Conservation (phyloP, 768 basidiomycete genomes). For the Clavulina sp. region DNA sequence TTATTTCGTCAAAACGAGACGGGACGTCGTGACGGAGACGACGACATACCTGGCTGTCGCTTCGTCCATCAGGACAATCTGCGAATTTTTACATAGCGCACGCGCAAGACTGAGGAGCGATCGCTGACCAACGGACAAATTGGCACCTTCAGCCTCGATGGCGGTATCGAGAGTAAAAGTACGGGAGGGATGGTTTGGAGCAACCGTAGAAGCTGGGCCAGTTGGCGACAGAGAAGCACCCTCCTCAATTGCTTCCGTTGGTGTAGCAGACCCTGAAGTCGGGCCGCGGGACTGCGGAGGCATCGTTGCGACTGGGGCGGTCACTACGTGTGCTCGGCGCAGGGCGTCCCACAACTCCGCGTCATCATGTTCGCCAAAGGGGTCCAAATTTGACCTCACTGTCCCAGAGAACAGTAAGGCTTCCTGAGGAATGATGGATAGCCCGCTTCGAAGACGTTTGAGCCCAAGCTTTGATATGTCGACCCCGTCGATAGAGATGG, state of each 20-base stretch:
- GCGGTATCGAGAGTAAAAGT: conserved; percentile 25
- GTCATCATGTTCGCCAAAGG: conserved; percentile 39
- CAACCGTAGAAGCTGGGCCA: too few species aligned
- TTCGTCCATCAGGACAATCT: conserved; percentile 20
- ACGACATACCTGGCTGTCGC: conserved; percentile 16
- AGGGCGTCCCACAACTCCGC: conserved; percentile 38
- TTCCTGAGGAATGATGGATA: conserved; percentile 7
- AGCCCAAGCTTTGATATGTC: conserved; percentile 5
- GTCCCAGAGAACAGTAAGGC: conserved; percentile 25
- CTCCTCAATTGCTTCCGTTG: not conserved
- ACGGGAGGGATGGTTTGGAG: too few species aligned
- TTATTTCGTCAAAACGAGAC: not conserved
- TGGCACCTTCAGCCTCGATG: conserved; percentile 27
- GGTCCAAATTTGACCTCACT: conserved; percentile 78
- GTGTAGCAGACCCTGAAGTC: conserved; percentile 3
- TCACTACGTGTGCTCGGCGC: conserved; percentile 23
- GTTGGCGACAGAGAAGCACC: too few species aligned
- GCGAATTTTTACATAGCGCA: conserved; percentile 34
- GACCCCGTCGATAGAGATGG: conserved; percentile 5
- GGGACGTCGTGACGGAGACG: not conserved
- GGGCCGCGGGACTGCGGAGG: too few species aligned
- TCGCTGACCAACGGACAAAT: conserved; percentile 15
- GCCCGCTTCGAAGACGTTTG: not conserved
- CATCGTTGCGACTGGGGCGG: too few species aligned
- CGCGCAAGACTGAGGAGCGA: conserved; percentile 7